Evolutionary conservation across 768 basidiomycete genomes (phyloP).

Genomic region (Tulasnella sp.): DNA sequence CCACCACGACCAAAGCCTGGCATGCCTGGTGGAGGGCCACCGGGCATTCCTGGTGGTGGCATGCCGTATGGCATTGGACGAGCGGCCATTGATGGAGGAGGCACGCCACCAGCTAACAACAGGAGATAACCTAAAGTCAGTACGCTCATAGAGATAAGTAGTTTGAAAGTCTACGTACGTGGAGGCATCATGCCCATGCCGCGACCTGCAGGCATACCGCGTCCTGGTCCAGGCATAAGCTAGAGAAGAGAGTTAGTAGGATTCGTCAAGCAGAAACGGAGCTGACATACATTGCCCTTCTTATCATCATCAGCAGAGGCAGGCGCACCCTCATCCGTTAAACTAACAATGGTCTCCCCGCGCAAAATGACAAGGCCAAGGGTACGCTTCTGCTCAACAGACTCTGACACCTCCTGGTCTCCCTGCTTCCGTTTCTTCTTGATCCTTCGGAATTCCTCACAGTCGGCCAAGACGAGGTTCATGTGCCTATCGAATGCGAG

Average conservation of each 20-base stretch:
- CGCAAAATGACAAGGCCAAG: constrained; percentile 95
- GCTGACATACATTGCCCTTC: constrained; percentile 57
- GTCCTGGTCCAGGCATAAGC: constrained; percentile 86
- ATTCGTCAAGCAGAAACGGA: not conserved
- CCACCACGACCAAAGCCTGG: constrained; percentile 17
- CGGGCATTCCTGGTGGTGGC: constrained; percentile 33
- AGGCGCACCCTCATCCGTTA: constrained; percentile 93
- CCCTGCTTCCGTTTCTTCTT: constrained; percentile 85
- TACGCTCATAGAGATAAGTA: not conserved
- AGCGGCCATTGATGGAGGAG: constrained; percentile 29
- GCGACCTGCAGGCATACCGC: constrained; percentile 92
- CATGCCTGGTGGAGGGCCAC: constrained; percentile 29
- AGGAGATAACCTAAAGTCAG: not conserved
- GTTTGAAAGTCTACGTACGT: constrained; percentile 34
- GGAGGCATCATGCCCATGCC: constrained; percentile 68
- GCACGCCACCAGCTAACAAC: not conserved
- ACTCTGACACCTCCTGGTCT: constrained; percentile 39
- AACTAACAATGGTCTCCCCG: constrained; percentile 93
- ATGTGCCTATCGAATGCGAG: constrained; percentile 99
- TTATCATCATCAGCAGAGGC: constrained; percentile 87
- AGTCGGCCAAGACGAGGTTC: constrained; percentile 97
- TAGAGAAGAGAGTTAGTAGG: constrained; percentile 37
- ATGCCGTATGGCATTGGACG: constrained; percentile 40
- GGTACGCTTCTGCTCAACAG: constrained; percentile 90
- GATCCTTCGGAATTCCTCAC: constrained; percentile 94